These are phyloP conservation scores for Coemansia sp. DNA, from an alignment of 192 early-diverging fungal genomes.

Conservation along the genomic window DNA sequence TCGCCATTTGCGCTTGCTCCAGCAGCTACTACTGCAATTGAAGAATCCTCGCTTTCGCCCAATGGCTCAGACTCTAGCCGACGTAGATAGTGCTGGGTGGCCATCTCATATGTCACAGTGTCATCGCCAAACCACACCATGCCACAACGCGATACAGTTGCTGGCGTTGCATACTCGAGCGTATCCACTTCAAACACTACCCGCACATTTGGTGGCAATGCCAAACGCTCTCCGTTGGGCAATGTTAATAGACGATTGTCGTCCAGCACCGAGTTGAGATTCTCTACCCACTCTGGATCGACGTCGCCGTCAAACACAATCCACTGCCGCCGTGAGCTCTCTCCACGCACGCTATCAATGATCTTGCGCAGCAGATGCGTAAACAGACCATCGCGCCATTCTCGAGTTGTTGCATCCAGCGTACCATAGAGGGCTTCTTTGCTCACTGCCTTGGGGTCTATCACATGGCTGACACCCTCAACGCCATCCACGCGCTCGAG, in stretches of 20 bases:
- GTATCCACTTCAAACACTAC: constrained; percentile 99
- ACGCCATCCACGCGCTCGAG: constrained; percentile 83
- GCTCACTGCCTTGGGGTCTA: constrained; percentile 97
- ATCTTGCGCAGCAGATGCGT: constrained; percentile 97
- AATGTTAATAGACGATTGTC: constrained; percentile 97
- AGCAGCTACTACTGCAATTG: constrained; percentile 30
- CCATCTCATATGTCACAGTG: constrained; percentile 77
- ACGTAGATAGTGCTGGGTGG: constrained; percentile 79
- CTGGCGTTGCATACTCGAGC: constrained; percentile 95
- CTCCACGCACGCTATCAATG: constrained; percentile 96
- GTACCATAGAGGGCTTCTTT: constrained; percentile 97
- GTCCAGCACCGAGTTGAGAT: constrained; percentile 90
- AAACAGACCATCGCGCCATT: constrained; percentile 99
- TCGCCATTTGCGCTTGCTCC: constrained; percentile 33
- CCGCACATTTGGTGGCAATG: constrained; percentile 90
- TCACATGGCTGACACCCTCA: constrained; percentile 90
- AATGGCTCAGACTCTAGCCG: constrained; percentile 69
- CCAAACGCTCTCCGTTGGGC: constrained; percentile 97
- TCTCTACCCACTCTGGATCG: constrained; percentile 99
- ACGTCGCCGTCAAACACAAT: constrained; percentile 99
- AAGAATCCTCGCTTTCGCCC: constrained; percentile 61
- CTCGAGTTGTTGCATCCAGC: constrained; percentile 95
- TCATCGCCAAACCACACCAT: constrained; percentile 99
- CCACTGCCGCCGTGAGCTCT: constrained; percentile 93
- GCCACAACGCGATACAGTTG: constrained; percentile 98